Percentiles rank a stretch among this genome's conserved stretches.
These are phyloP conservation scores for Plasmodium relictum DNA, from an alignment of 169 alveolate species.

Conservation along the genomic window DNA sequence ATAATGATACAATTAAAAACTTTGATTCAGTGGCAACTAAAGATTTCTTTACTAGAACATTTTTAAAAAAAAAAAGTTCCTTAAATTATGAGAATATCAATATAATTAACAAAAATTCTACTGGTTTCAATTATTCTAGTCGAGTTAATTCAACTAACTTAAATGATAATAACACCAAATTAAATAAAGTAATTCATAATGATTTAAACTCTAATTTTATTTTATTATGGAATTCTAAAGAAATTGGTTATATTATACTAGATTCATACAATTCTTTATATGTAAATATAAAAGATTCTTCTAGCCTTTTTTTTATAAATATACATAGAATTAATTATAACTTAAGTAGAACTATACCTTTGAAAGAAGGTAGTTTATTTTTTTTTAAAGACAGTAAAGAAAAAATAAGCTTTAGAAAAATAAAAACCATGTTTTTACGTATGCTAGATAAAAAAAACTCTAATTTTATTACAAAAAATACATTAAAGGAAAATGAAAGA, in stretches of 20 bases:
- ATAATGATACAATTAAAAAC: conserved; percentile 13
- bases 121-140: not conserved
- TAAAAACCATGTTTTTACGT: conserved; percentile 38
- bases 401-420: conserved; percentile 28
- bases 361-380: not conserved
- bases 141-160: too few species aligned
- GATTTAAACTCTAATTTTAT: conserved; percentile 25
- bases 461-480: not conserved
- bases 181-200: not conserved
- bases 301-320: conserved; percentile 22
- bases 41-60: not conserved
- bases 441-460: conserved; percentile 19
- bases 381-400: conserved; percentile 5
- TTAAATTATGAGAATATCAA: not conserved
- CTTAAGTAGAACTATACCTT: not conserved
- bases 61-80: not conserved
- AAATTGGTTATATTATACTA: conserved; percentile 44
- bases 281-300: conserved; percentile 36
- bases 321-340: conserved; percentile 13
- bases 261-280: conserved; percentile 27
- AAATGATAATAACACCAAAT: too few species aligned
- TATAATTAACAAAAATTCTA: not conserved
- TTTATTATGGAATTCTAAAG: conserved; percentile 41
- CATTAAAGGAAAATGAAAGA: not conserved
- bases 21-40: conserved; percentile 24